Conservation (phyloP, 345 rosid genomes). For the Gynandropsis gynandra region DNA sequence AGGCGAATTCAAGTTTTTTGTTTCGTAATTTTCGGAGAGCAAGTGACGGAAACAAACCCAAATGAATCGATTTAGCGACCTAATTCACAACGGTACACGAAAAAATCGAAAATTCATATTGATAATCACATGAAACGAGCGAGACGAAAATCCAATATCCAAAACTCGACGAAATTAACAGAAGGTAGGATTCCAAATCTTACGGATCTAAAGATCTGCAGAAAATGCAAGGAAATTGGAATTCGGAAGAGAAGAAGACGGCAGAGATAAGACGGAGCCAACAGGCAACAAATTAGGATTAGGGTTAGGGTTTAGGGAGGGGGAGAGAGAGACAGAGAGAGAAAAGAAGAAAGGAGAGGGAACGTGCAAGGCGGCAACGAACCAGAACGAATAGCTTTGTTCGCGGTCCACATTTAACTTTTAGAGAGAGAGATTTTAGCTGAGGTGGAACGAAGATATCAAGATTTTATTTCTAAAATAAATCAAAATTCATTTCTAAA, state of each 20-base stretch:
- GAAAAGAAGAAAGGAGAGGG: slow-evolving; percentile 31
- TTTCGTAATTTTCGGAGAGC: too few species aligned
- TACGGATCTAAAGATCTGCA: slow-evolving; percentile 33
- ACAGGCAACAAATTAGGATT: slow-evolving; percentile 18
- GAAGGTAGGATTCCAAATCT: slow-evolving; percentile 23
- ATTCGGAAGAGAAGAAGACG: not conserved
- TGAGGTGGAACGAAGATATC: slow-evolving; percentile 10
- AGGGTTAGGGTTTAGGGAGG: slow-evolving; percentile 45
- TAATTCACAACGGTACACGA: slow-evolving; percentile 15
- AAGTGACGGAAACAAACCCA: not conserved
- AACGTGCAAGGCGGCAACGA: slow-evolving; percentile 56
- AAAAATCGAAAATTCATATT: slow-evolving; percentile 12
- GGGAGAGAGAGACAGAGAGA: slow-evolving; percentile 1
- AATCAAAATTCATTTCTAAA: too few species aligned
- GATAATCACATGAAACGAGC: slow-evolving; percentile 13
- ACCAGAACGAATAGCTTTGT: slow-evolving; percentile 38
- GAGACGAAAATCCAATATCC: not conserved
- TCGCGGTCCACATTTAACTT: slow-evolving; percentile 57
- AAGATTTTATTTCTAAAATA: not conserved
- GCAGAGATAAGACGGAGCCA: not conserved
- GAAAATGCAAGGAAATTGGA: not conserved
- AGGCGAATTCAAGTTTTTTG: not conserved
- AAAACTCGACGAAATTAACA: slow-evolving; percentile 3
- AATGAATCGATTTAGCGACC: slow-evolving; percentile 4
- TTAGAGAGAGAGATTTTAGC: slow-evolving; percentile 19